phyloP scores from a whole-genome alignment of 2,329 filamentous ascomycete species.

The Neopestalotiopsis clavispora region DNA sequence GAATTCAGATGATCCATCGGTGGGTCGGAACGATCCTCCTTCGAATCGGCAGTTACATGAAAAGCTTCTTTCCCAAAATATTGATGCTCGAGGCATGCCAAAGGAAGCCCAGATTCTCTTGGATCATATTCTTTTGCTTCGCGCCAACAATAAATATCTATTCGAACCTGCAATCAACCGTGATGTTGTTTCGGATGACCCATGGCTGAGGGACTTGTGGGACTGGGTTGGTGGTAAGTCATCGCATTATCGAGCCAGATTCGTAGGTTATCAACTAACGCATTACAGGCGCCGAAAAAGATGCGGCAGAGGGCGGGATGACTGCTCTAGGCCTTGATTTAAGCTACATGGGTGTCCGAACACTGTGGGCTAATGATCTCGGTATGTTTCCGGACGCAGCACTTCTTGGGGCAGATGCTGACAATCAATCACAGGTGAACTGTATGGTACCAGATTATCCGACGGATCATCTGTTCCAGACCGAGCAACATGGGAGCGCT shows the following conservation, averaged over 20 bases:
- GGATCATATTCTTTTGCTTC: constrained; percentile 63
- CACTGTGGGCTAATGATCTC: constrained; percentile 74
- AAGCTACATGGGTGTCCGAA: constrained; percentile 75
- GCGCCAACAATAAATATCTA: constrained; percentile 65
- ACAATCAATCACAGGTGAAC: constrained; percentile 45
- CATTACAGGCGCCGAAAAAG: constrained; percentile 61
- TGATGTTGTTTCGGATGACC: constrained; percentile 71
- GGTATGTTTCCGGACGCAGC: constrained; percentile 49
- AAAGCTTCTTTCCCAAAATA: constrained; percentile 50
- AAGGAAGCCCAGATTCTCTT: constrained; percentile 56
- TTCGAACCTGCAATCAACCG: constrained; percentile 70
- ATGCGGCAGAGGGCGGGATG: constrained; percentile 73
- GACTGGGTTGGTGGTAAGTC: constrained; percentile 71
- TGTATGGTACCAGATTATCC: constrained; percentile 51
- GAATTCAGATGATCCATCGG: constrained; percentile 40
- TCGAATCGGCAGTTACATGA: constrained; percentile 65
- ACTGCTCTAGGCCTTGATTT: constrained; percentile 70
- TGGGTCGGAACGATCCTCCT: constrained; percentile 40
- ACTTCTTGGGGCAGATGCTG: constrained; percentile 15
- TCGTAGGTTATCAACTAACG: neutral
- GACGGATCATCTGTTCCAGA: constrained; percentile 53
- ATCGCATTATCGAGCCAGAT: neutral
- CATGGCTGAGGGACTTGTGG: constrained; percentile 81
- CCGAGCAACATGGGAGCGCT: constrained; percentile 61
- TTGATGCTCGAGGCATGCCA: constrained; percentile 51